phyloP scores from a whole-genome alignment of 306 rosid genomes.

The Castanospermum australe region DNA sequence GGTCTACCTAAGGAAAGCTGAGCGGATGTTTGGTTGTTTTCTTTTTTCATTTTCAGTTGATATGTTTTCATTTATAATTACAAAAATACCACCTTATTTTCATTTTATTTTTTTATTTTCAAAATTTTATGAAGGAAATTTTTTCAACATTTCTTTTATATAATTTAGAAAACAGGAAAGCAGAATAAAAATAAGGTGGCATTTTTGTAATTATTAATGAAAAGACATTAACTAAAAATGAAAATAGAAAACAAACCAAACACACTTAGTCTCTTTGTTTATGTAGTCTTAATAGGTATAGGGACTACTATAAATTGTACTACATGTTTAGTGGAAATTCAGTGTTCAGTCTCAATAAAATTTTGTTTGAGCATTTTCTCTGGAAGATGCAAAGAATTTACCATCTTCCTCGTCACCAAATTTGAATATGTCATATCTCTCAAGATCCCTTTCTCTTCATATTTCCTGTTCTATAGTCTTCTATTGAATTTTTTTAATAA shows the following conservation, averaged over 20 bases:
- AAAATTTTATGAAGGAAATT: too few relatives aligned
- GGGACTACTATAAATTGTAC: neutral
- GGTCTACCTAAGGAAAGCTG: neutral
- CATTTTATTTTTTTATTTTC: too few relatives aligned
- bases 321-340: neutral
- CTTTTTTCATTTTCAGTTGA: too few relatives aligned
- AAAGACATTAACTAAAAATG: too few relatives aligned
- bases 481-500: neutral
- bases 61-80: too few relatives aligned
- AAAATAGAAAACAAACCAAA: too few relatives aligned
- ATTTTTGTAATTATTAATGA: too few relatives aligned
- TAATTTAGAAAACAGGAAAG: too few relatives aligned
- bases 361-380: neutral
- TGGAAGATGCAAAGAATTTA: neutral
- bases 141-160: too few relatives aligned
- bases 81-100: too few relatives aligned
- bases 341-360: neutral
- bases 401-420: neutral
- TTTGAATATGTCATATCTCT: neutral
- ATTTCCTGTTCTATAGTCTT: neutral
- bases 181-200: too few relatives aligned
- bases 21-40: too few relatives aligned
- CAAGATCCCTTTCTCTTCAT: neutral
- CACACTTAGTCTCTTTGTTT: neutral
- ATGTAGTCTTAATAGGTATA: neutral